Evolutionary conservation across 2,329 filamentous ascomycete genomes (phyloP).

Genomic region (Diaporthe citriasiana): DNA sequence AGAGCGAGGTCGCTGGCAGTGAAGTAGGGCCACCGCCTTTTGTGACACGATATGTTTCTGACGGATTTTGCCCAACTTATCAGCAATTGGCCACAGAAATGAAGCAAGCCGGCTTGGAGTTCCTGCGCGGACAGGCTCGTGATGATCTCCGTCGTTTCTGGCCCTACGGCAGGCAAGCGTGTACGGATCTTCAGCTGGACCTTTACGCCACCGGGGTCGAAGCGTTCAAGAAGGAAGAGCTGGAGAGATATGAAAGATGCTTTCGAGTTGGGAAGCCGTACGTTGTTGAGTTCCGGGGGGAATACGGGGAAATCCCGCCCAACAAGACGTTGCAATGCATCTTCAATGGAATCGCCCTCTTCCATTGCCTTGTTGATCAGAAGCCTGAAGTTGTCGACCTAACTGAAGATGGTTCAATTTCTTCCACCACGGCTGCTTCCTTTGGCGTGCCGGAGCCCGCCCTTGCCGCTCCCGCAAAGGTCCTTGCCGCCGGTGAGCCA

Average conservation of each 20-base stretch:
- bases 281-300: background rate
- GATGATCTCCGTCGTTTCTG: background rate
- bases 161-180: background rate
- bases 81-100: no score
- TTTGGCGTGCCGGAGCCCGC: background rate
- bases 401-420: background rate
- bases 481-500: background rate
- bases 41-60: background rate
- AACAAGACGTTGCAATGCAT: background rate
- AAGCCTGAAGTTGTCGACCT: background rate
- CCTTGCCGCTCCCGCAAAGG: background rate
- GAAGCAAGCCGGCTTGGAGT: background rate
- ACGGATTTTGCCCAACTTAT: no score
- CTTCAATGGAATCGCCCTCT: background rate
- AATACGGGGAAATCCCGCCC: background rate
- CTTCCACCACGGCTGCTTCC: background rate
- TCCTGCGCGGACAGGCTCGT: background rate
- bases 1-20: background rate
- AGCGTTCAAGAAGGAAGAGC: background rate
- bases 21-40: background rate
- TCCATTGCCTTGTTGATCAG: background rate
- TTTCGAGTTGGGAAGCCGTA: background rate
- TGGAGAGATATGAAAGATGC: background rate
- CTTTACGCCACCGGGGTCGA: background rate
- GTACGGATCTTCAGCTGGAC: background rate